These are phyloP conservation scores for Mycena maculata DNA, from an alignment of 768 basidiomycete genomes.

Conservation along the genomic window DNA sequence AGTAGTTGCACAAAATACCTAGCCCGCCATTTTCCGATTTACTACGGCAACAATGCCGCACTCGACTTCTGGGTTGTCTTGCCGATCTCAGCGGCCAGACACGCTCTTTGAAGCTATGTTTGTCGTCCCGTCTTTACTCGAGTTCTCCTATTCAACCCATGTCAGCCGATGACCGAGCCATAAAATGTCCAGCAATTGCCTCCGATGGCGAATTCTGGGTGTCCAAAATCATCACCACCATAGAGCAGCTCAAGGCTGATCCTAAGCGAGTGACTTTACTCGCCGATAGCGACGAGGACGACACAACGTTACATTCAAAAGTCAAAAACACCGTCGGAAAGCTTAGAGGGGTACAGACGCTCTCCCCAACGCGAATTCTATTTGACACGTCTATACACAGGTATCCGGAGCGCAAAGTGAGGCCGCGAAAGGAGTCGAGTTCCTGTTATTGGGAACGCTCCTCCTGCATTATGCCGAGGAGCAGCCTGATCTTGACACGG, in stretches of 20 bases:
- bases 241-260: conserved; percentile 71
- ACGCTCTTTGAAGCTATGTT: conserved; percentile 64
- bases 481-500: conserved; percentile 61
- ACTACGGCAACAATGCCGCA: conserved; percentile 73
- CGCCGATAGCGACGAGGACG: conserved; percentile 66
- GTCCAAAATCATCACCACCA: conserved; percentile 67
- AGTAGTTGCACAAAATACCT: conserved; percentile 70
- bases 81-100: conserved; percentile 77
- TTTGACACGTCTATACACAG: conserved; percentile 37
- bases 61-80: conserved; percentile 77
- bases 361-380: background rate
- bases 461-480: conserved; percentile 76
- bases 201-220: conserved; percentile 87
- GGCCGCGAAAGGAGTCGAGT: conserved; percentile 72
- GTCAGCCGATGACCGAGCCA: conserved; percentile 58
- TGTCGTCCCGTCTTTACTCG: conserved; percentile 20
- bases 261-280: conserved; percentile 72
- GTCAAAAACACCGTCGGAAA: conserved; percentile 55
- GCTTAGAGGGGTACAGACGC: conserved; percentile 56
- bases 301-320: conserved; percentile 56
- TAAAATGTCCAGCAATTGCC: conserved; percentile 69
- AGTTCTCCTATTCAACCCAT: background rate
- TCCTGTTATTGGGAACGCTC: conserved; percentile 77
- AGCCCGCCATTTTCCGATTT: conserved; percentile 80
- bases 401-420: conserved; percentile 59